These are phyloP conservation scores for Cochliopodium minus DNA, from an alignment of 208 protist species.

Conservation along the genomic window DNA sequence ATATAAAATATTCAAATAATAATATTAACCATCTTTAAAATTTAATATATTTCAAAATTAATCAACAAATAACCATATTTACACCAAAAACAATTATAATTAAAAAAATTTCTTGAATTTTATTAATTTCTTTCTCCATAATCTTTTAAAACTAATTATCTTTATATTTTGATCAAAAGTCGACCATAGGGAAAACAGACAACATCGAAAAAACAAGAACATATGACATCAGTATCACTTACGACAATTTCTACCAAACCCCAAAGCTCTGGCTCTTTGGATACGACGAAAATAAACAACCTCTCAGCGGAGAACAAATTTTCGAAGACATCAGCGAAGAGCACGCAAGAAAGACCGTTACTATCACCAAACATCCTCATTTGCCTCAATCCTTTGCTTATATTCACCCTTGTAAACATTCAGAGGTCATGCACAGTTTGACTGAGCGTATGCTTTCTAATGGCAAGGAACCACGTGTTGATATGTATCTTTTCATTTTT, in stretches of 20 bases:
- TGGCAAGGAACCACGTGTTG: conserved; percentile 29
- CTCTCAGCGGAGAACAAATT: conserved; percentile 60
- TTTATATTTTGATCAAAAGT: conserved; percentile 11
- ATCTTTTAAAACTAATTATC: conserved; percentile 23
- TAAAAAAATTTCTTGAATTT: conserved; percentile 41
- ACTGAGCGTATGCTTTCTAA: conserved; percentile 48
- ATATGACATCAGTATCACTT: conserved; percentile 86
- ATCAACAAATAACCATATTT: not conserved
- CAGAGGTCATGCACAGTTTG: conserved; percentile 76
- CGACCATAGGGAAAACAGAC: conserved; percentile 8
- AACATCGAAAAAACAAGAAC: conserved; percentile 48
- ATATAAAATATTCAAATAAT: conserved; percentile 4
- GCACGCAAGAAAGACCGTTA: conserved; percentile 86
- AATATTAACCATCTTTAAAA: not conserved
- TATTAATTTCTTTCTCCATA: conserved; percentile 26
- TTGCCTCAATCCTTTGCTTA: conserved; percentile 53
- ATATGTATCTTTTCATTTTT: conserved; percentile 56
- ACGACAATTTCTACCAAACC: conserved; percentile 89
- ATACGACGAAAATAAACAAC: conserved; percentile 45
- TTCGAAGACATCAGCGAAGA: conserved; percentile 86
- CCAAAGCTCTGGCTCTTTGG: conserved; percentile 83
- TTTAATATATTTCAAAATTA: not conserved
- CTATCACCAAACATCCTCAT: conserved; percentile 72
- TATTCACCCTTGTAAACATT: conserved; percentile 85
- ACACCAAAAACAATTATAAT: conserved; percentile 4